Evolutionary conservation across 140 eudicot genomes (phyloP), one percentile per base, ranked within the genome.

Genomic region (Erigeron philadelphicus): DNA sequence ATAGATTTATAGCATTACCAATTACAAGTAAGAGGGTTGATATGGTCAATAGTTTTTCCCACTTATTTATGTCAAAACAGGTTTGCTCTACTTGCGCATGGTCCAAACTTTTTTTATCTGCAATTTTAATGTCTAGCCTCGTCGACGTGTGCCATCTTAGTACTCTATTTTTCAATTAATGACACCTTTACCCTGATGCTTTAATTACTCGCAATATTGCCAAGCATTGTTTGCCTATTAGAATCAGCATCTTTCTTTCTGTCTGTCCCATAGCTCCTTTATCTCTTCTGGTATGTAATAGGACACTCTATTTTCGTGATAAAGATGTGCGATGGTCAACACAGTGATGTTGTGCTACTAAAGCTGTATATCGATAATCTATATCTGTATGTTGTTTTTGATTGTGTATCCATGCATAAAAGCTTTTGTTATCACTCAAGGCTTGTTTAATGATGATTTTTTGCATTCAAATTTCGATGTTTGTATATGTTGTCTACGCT

Each of bases 81-180:
- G 65, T 55, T 43, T 3, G 21, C 66, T 70, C n/a, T 70, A 18
- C 7, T 54, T 55, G 44, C 55, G 74, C 47, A 68, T 53, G 49
- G 12, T 19, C 23, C 25, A 13, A 18, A 43, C 52, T 42, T 41
- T 70, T 9, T 55, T 17, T 44, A 19, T 54, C 19, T 17, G 1
- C 48, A 68, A 12, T 18, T 50, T 5, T 55, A 21, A 41, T 69
- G 10, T 66, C 43, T 69, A 40, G 52, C 23, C 12, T 42, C 21
- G 13, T 6, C 8, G 11, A 21, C 8, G 55, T 40, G 54, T 57
- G 40, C 10, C 54, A 21, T 11, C 54, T 69, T 54, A 7, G 50
- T 68, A 63, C 64, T 68, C 18, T 68, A 38, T 38, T 41, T 7
- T 40, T 21, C 38, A 45, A 19, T 21, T 47, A 6, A 66, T 45